phyloP scores from a whole-genome alignment of 768 basidiomycete genomes.

The Boletales sp. region DNA sequence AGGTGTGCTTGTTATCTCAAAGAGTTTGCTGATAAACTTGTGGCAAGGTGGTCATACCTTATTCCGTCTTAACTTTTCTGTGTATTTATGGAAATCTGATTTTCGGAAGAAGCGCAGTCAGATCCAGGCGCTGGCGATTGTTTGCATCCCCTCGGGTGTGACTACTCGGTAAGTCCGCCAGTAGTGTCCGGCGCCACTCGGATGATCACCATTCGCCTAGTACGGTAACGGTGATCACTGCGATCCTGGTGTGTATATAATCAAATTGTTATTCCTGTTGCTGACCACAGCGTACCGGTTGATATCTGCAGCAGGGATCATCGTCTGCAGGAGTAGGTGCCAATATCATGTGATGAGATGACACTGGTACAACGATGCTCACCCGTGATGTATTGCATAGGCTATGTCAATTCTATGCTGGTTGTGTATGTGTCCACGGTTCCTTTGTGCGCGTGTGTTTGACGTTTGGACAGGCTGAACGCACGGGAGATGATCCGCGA shows the following conservation, averaged over 20 bases:
- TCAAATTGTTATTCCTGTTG: background rate
- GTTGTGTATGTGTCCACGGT: slow-evolving; percentile 5
- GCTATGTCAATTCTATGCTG: slow-evolving; percentile 16
- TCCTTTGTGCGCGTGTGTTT: background rate
- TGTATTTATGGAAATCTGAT: slow-evolving; percentile 17
- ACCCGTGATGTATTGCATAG: background rate
- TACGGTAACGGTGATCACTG: background rate
- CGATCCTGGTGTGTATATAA: slow-evolving; percentile 4
- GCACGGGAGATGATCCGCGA: background rate
- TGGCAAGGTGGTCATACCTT: background rate
- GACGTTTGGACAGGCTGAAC: background rate
- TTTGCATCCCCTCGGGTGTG: slow-evolving; percentile 10
- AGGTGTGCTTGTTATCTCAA: background rate
- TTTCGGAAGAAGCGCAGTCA: slow-evolving; percentile 2
- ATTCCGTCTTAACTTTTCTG: background rate
- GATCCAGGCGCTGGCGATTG: slow-evolving; percentile 9
- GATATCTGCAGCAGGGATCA: background rate
- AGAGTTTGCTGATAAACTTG: background rate
- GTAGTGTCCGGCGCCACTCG: too few relatives aligned
- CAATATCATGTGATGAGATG: background rate
- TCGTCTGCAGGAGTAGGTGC: slow-evolving; percentile 4
- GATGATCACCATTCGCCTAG: background rate
- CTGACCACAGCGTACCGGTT: background rate
- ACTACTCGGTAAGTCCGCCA: slow-evolving; percentile 7
- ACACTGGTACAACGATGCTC: too few relatives aligned